Conservation (phyloP, 306 rosid genomes). For the Psophocarpus tetragonolobus region DNA sequence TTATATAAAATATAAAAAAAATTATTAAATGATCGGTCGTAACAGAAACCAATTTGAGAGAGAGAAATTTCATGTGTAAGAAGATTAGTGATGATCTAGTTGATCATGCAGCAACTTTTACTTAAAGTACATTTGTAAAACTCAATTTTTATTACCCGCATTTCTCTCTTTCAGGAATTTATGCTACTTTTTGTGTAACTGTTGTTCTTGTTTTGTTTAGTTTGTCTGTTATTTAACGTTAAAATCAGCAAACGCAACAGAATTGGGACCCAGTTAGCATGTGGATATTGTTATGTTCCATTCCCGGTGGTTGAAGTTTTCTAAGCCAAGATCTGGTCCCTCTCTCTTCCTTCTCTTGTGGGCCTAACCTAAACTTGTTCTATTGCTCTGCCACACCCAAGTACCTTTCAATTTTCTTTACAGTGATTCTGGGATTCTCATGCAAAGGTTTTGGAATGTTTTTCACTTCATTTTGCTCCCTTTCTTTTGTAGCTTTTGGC, state of each 20-base stretch:
- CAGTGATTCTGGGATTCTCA: constrained; percentile 37
- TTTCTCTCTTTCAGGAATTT: not conserved
- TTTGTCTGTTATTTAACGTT: not conserved
- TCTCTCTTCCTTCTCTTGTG: constrained; percentile 24
- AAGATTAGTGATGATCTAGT: no score
- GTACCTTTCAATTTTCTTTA: not conserved
- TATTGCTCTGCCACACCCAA: not conserved
- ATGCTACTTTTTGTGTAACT: not conserved
- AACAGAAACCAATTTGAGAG: no score
- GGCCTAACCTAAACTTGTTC: constrained; percentile 29
- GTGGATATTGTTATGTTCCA: constrained; percentile 12
- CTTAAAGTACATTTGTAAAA: no score
- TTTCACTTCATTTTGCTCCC: constrained; percentile 10
- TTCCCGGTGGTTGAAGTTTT: constrained; percentile 11
- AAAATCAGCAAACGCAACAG: not conserved
- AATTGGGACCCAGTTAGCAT: constrained; percentile 11
- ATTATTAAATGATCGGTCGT: no score
- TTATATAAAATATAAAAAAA: no score
- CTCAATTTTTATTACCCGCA: not conserved
- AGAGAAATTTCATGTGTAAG: no score
- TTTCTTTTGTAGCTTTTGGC: not conserved
- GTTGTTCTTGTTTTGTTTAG: not conserved
- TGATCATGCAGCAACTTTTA: no score
- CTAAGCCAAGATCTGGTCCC: constrained; percentile 41
- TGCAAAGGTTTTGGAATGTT: constrained; percentile 40